phyloP scores from a whole-genome alignment of 2,329 filamentous ascomycete species.

The Colletotrichum horii region DNA sequence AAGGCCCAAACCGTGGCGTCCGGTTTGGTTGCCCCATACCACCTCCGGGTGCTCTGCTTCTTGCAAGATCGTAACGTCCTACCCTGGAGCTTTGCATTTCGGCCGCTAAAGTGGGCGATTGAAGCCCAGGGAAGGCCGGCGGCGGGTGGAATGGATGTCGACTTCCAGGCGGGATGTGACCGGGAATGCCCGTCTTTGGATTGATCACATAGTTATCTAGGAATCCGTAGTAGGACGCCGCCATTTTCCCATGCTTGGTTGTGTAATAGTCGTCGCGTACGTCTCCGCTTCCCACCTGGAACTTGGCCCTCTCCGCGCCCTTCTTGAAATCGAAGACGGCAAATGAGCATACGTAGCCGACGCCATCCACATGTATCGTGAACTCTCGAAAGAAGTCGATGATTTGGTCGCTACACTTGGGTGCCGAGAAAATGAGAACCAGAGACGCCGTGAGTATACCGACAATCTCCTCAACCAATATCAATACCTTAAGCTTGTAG shows the following conservation, averaged over 20 bases:
- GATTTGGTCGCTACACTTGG: slow-evolving; percentile 87
- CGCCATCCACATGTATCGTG: slow-evolving; percentile 93
- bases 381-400: slow-evolving; percentile 99
- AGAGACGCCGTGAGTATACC: slow-evolving; percentile 93
- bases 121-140: slow-evolving; percentile 74
- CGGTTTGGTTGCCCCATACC: slow-evolving; percentile 37
- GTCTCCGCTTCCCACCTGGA: slow-evolving; percentile 51
- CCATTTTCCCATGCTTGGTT: slow-evolving; percentile 97
- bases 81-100: slow-evolving; percentile 61
- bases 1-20: slow-evolving; percentile 49
- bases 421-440: slow-evolving; percentile 84
- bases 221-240: slow-evolving; percentile 95
- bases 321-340: slow-evolving; percentile 97
- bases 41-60: slow-evolving; percentile 42
- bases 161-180: slow-evolving; percentile 60
- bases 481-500: slow-evolving; percentile 90
- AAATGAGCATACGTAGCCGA: slow-evolving; percentile 96
- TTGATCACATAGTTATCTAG: slow-evolving; percentile 88
- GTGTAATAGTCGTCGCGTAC: slow-evolving; percentile 91
- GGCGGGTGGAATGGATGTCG: slow-evolving; percentile 74
- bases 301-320: slow-evolving; percentile 57
- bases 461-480: slow-evolving; percentile 90
- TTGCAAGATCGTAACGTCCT: slow-evolving; percentile 49
- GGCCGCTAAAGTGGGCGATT: slow-evolving; percentile 62
- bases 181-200: slow-evolving; percentile 69